A percentile compares a stretch with the other conserved stretches of the same genome.
These are phyloP conservation scores for Tuber borchii DNA, from an alignment of 495 filamentous ascomycete genomes.

Conservation along the genomic window DNA sequence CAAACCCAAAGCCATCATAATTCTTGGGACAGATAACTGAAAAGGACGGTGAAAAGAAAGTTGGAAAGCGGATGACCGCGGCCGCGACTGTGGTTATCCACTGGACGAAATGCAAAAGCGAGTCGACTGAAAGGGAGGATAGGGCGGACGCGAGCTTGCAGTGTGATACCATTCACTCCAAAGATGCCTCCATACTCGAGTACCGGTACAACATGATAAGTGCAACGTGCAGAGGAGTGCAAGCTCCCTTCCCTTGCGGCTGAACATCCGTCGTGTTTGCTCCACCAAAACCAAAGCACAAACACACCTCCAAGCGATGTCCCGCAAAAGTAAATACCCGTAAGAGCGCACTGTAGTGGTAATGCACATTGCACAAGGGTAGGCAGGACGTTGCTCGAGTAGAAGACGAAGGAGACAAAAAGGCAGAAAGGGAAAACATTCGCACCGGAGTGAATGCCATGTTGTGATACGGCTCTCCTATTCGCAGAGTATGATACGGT, in stretches of 20 bases:
- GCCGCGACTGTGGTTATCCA: background rate
- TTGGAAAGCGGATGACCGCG: background rate
- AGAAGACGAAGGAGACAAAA: background rate
- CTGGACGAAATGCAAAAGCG: background rate
- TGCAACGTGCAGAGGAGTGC: background rate
- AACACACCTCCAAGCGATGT: slow-evolving; percentile 1
- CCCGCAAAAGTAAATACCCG: background rate
- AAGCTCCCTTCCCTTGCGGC: background rate
- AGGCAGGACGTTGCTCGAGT: background rate
- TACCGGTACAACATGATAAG: background rate
- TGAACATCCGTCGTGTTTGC: background rate
- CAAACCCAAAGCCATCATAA: background rate
- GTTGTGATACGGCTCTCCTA: background rate
- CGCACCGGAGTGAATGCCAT: background rate
- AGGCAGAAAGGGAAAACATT: background rate
- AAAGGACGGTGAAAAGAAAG: background rate
- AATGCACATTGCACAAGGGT: background rate
- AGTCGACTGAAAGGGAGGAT: background rate
- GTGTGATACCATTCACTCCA: background rate
- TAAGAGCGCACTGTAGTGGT: background rate
- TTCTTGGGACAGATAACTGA: background rate
- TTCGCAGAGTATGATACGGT: background rate
- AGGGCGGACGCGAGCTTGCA: background rate
- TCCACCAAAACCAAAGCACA: background rate
- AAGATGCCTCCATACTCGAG: background rate